A percentile compares a stretch with the other conserved stretches of the same genome.
These are phyloP conservation scores for Trichoderma polysporum DNA, from an alignment of 2,329 filamentous ascomycete genomes.

Conservation along the genomic window DNA sequence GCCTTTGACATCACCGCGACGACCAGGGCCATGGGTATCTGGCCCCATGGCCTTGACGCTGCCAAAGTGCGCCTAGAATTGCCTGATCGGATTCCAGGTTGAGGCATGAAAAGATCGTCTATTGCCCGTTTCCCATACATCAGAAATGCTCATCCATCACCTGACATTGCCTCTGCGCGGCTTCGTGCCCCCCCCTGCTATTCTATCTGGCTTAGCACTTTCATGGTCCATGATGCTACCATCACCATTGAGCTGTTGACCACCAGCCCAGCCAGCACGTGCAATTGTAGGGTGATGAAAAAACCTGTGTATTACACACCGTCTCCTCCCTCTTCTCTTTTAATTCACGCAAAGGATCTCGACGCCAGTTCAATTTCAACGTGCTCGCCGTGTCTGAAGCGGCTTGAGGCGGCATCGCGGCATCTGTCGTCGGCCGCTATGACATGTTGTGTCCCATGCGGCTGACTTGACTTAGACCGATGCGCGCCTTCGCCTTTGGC, in stretches of 20 bases:
- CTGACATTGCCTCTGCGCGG: neutral
- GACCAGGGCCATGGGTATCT: neutral
- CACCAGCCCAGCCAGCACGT: neutral
- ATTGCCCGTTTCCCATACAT: neutral
- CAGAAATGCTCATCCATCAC: neutral
- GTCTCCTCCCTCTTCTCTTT: neutral
- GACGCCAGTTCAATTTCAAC: neutral
- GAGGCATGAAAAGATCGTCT: neutral
- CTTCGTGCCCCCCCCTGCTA: neutral
- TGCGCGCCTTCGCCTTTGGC: neutral
- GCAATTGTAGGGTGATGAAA: neutral
- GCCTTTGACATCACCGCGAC: constrained; percentile 5
- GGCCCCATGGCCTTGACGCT: neutral
- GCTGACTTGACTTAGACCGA: neutral
- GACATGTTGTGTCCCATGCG: neutral
- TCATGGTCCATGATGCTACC: neutral
- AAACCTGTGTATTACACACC: neutral
- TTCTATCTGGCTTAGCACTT: neutral
- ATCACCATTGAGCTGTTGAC: neutral
- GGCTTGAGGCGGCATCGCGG: neutral
- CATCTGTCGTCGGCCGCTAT: neutral
- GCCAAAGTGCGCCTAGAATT: neutral
- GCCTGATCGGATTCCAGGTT: neutral
- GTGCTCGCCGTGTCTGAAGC: neutral
- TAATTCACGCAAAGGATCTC: neutral